Base-by-base conservation (phyloP, 169 alveolate species). In the Condylostoma magnum region DNA sequence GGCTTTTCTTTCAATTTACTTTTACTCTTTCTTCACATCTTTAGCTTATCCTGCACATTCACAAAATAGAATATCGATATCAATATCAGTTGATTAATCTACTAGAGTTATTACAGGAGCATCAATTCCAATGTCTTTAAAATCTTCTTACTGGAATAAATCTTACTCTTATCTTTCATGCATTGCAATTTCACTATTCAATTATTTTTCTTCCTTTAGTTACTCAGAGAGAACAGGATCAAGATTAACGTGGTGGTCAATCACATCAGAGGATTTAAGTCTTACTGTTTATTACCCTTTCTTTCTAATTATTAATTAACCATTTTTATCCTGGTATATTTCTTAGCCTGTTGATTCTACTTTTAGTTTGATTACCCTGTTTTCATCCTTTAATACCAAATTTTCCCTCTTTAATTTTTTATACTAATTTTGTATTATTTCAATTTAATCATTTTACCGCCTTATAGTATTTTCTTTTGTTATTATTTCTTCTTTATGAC, bases 311-410 rank as follows among this genome's bases (percentile, higher is more conserved):
- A 30, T 47, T 30, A 55, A 30, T 0, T 30, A 3, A 15, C 68
- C 68, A 8, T 55, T 15, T 8, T 22, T 10, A 22, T 55, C 34
- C 34, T 55, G 50, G 15, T 30, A 15, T n/a, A 55, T 30, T 12
- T 55, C 15, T 15, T 22, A n/a, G 2, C 34, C 36, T 8, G 27
- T 8, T 2, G 27, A 30, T 15, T 55, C 68, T 2, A 55, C 15
- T 4, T 4, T 55, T 1, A 31, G 18, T 25, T 30, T 31, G 50
- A 55, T 22, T n/a, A 55, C 27, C 18, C 68, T 22, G 3, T 55
- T 55, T 15, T 55, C 68, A 30, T 55, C 68, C 47, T 55, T 12
- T 30, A 55, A 55, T 30, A 30, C 27, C 10, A 55, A 31, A 12
- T 30, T 15, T 8, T 55, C 48, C 15, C 47, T 22, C 20, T 55